Conservation (phyloP, 2,329 filamentous ascomycete species). For the Pestalotiopsis sp. region DNA sequence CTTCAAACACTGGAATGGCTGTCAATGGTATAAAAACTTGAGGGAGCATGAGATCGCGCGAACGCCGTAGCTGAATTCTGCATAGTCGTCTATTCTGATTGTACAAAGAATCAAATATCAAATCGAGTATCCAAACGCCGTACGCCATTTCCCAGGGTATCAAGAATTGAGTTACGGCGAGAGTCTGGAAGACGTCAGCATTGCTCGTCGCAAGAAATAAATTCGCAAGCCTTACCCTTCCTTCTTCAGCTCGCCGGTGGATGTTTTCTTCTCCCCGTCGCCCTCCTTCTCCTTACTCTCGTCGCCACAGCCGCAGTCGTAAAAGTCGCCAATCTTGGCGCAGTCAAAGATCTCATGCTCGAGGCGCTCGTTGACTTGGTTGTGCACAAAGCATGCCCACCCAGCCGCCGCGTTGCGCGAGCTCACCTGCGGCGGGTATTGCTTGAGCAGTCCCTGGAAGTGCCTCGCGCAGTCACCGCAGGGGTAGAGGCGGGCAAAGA, state of each 20-base stretch:
- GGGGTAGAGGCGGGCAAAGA: conserved; percentile 71
- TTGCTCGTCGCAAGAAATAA: conserved; percentile 16
- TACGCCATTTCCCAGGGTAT: conserved; percentile 13
- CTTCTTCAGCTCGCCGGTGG: conserved; percentile 26
- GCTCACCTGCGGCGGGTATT: conserved; percentile 68
- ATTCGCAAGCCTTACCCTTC: conserved; percentile 24
- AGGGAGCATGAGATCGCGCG: no score
- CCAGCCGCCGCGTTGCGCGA: conserved; percentile 65
- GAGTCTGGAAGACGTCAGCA: conserved; percentile 17
- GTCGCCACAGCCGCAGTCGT: conserved; percentile 74
- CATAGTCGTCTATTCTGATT: background rate
- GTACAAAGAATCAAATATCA: background rate
- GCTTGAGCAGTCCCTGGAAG: conserved; percentile 63
- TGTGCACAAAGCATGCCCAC: conserved; percentile 71
- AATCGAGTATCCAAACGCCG: conserved; percentile 9
- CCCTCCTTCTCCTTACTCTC: conserved; percentile 50
- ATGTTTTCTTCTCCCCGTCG: conserved; percentile 26
- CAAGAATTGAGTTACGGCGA: background rate
- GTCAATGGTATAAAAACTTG: no score
- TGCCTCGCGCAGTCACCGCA: conserved; percentile 71
- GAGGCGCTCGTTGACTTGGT: conserved; percentile 66
- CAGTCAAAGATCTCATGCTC: conserved; percentile 67
- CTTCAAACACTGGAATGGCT: no score
- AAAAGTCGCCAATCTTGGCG: conserved; percentile 69
- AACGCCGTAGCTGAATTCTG: no score